Percentiles rank a stretch among this genome's conserved stretches.
phyloP scores from a whole-genome alignment of 2,329 filamentous ascomycete species.

The Aschersonia sp. region DNA sequence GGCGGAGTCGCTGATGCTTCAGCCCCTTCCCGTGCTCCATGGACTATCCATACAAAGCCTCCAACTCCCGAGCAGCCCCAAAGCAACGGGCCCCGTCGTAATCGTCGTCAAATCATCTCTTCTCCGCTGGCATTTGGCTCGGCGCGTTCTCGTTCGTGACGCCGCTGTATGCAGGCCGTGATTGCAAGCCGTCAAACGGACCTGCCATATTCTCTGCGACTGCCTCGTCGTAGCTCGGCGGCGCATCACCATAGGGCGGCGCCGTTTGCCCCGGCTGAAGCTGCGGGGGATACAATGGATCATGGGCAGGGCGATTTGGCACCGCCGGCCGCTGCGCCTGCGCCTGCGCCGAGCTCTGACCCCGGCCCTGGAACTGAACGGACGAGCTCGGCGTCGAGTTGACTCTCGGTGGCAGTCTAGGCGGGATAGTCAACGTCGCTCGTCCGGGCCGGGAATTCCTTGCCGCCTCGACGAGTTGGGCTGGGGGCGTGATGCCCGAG shows the following conservation, averaged over 20 bases:
- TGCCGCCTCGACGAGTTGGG: conserved; percentile 53
- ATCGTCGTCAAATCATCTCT: conserved; percentile 13
- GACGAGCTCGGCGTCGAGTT: conserved; percentile 9
- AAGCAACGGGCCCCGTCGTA: background rate
- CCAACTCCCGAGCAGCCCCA: background rate
- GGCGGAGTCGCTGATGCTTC: too few relatives aligned
- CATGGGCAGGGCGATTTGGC: conserved; percentile 19
- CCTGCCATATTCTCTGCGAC: conserved; percentile 61
- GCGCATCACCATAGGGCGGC: conserved; percentile 54
- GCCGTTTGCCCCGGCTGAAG: conserved; percentile 27
- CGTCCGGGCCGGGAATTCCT: conserved; percentile 20
- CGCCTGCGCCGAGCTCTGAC: conserved; percentile 3
- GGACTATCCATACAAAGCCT: background rate
- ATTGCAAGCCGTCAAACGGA: conserved; percentile 46
- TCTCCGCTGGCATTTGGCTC: conserved; percentile 30
- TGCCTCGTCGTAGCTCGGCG: conserved; percentile 88
- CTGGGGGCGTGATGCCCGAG: conserved; percentile 74
- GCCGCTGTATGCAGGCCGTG: conserved; percentile 54
- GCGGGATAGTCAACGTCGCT: conserved; percentile 19
- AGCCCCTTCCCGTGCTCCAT: too few relatives aligned
- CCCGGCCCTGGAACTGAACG: conserved; percentile 9
- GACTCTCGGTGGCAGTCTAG: conserved; percentile 21
- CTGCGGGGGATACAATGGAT: conserved; percentile 45
- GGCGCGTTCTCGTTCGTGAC: conserved; percentile 47
- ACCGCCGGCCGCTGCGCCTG: conserved; percentile 4